A percentile compares a stretch with the other conserved stretches of the same genome.
phyloP scores from a whole-genome alignment of 176 grass and related monocot genomes.

The Aechmea fasciata region DNA sequence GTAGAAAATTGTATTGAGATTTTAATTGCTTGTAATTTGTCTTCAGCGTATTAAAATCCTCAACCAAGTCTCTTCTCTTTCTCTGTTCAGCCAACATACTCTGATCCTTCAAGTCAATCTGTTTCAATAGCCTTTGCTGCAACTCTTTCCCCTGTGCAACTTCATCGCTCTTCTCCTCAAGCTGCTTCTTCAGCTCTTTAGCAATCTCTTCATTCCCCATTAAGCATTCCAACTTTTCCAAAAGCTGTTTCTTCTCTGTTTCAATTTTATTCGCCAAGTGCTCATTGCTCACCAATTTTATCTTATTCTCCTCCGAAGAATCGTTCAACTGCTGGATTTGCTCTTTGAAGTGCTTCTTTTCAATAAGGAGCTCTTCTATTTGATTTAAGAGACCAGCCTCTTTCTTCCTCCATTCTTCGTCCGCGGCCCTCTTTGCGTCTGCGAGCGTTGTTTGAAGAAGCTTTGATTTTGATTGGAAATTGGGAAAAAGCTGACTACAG shows the following conservation, averaged over 20 bases:
- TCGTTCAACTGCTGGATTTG: conserved; percentile 26
- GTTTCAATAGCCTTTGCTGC: conserved; percentile 29
- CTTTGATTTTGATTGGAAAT: conserved; percentile 57
- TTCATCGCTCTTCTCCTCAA: conserved; percentile 33
- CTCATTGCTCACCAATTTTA: conserved; percentile 21
- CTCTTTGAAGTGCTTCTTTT: conserved; percentile 26
- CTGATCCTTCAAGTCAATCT: conserved; percentile 50
- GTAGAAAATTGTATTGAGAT: conserved; percentile 54
- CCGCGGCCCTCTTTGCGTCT: conserved; percentile 21
- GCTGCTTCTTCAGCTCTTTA: conserved; percentile 22
- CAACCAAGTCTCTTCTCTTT: conserved; percentile 31
- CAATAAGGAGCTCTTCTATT: conserved; percentile 37
- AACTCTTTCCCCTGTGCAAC: conserved; percentile 39
- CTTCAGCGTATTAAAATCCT: conserved; percentile 40
- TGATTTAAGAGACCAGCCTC: conserved; percentile 32
- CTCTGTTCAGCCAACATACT: conserved; percentile 43
- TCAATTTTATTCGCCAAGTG: conserved; percentile 8
- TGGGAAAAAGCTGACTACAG: conserved; percentile 76
- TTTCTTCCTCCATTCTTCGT: conserved; percentile 56
- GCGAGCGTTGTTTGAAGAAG: conserved; percentile 20
- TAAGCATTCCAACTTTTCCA: conserved; percentile 27
- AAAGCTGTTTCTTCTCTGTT: conserved; percentile 35
- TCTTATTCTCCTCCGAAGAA: conserved; percentile 33
- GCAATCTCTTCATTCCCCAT: conserved; percentile 24
- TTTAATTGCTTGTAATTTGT: conserved; percentile 50